Evolutionary conservation across 179 eudicot genomes (phyloP).

Genomic region (Silene coronaria): DNA sequence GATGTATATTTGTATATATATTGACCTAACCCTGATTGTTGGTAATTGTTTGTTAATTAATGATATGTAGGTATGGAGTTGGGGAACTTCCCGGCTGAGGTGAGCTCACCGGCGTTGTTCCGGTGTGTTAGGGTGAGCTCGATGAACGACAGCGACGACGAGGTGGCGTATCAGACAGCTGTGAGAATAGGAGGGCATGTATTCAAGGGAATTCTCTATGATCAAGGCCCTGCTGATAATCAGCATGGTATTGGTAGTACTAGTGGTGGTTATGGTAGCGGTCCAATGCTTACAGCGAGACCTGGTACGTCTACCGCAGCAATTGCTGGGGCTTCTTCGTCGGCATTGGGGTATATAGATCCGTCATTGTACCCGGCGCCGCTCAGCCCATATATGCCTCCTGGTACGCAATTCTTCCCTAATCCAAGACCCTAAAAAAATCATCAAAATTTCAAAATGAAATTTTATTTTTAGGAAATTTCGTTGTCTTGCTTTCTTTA

Average conservation of each 20-base stretch:
- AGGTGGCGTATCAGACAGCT: slow-evolving; percentile 80
- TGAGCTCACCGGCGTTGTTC: slow-evolving; percentile 55
- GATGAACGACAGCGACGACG: slow-evolving; percentile 51
- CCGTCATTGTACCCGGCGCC: slow-evolving; percentile 52
- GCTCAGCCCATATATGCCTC: slow-evolving; percentile 45
- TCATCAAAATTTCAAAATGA: neutral
- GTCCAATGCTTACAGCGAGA: slow-evolving; percentile 28
- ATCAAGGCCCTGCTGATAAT: slow-evolving; percentile 70
- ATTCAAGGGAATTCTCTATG: slow-evolving; percentile 85
- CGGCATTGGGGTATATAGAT: slow-evolving; percentile 37
- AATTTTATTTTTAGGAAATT: neutral
- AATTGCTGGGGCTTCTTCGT: slow-evolving; percentile 17
- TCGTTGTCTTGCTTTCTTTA: neutral
- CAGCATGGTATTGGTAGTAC: neutral
- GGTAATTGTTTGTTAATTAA: neutral
- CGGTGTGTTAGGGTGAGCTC: slow-evolving; percentile 78
- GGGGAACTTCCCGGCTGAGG: slow-evolving; percentile 65
- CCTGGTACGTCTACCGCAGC: slow-evolving; percentile 22
- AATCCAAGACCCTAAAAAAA: slow-evolving; percentile 50
- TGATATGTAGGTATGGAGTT: slow-evolving; percentile 46
- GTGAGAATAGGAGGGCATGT: slow-evolving; percentile 88
- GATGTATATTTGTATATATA: neutral
- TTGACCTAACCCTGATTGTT: slow-evolving; percentile 14
- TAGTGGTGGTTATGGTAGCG: slow-evolving; percentile 26
- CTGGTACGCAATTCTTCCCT: slow-evolving; percentile 93